Base-by-base conservation (phyloP, 163 green algal species). In the Prototheca cutis region DNA sequence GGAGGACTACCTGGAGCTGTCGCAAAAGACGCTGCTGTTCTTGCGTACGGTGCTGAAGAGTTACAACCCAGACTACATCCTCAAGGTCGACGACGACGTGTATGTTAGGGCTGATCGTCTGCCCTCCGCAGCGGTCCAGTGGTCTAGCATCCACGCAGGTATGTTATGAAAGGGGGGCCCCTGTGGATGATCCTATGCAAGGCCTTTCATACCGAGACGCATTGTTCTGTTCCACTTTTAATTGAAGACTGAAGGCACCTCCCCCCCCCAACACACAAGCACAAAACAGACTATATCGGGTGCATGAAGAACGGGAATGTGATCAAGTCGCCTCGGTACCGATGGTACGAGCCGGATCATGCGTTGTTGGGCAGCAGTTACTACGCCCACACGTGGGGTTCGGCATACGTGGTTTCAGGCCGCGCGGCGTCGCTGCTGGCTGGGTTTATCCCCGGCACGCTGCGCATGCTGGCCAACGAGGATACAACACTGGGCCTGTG, bases 61-160 rank as follows among this genome's bases (percentile, higher is more conserved):
- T 6, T 85, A 68, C 42, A 40, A 76, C 19, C 60, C 80, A 17
- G 42, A 75, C 10, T 88, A 80, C 58, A 80, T 88, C 49, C 33
- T 82, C 24, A 82, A 82, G 60, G 58, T 79, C 4, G 81, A 89
- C 48, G 81, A 89, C 31, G 81, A 89, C 55, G 80, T 87, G 5
- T 89, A 81, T 58, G 24, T 89, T 4, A 67, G 75, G 0, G 32
- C 78, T 18, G 66, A 74, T 40, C 47, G 65, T 27, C 3, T 89
- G 48, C 70, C 75, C 21, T 48, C 55, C 8, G 75, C 72, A 27
- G 58, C 79, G 6, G 21, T 17, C 2, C 81, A 89, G 53, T 89
- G 81, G 80, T 27, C 4, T 2, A 36, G 48, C 33, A 63, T 57
- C 24, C 34, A 55, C 4, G 48, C 59, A 64, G 60, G 63, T 74